phyloP scores from a whole-genome alignment of 2,329 filamentous ascomycete genomes.

The Trichoderma semiorbis region DNA sequence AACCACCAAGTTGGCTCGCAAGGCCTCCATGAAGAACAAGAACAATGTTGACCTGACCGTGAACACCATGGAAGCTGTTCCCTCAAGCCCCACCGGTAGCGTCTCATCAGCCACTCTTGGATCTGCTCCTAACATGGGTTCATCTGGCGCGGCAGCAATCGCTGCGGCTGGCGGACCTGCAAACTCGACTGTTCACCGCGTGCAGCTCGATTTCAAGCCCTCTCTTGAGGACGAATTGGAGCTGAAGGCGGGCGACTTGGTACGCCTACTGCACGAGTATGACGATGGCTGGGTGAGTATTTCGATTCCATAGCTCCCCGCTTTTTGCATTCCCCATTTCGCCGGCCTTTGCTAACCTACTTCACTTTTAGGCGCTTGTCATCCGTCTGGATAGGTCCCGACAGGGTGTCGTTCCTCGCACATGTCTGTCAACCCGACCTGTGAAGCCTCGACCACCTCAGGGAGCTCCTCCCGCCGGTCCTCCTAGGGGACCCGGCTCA shows the following conservation, averaged over 20 bases:
- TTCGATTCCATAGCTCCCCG: not conserved
- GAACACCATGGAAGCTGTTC: conserved; percentile 35
- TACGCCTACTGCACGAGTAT: conserved; percentile 89
- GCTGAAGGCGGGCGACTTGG: conserved; percentile 75
- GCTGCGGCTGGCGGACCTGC: conserved; percentile 59
- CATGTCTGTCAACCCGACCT: conserved; percentile 86
- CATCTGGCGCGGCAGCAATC: conserved; percentile 55
- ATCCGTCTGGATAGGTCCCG: conserved; percentile 84
- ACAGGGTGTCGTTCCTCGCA: conserved; percentile 90
- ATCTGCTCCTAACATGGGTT: conserved; percentile 31
- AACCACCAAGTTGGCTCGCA: conserved; percentile 45
- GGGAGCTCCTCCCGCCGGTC: conserved; percentile 45
- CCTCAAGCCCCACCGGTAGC: conserved; percentile 59
- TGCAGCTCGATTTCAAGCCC: conserved; percentile 91
- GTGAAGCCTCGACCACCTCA: conserved; percentile 73
- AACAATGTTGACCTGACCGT: conserved; percentile 54
- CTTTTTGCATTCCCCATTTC: conserved; percentile 25
- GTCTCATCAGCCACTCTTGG: conserved; percentile 51
- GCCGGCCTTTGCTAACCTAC: conserved; percentile 29
- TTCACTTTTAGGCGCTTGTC: conserved; percentile 68
- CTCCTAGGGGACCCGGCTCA: conserved; percentile 30
- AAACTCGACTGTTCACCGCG: conserved; percentile 72
- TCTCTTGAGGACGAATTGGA: conserved; percentile 90
- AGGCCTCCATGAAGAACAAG: conserved; percentile 55
- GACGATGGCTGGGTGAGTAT: conserved; percentile 92